Conservation (phyloP, 768 basidiomycete species). For the Suillus subaureus region DNA sequence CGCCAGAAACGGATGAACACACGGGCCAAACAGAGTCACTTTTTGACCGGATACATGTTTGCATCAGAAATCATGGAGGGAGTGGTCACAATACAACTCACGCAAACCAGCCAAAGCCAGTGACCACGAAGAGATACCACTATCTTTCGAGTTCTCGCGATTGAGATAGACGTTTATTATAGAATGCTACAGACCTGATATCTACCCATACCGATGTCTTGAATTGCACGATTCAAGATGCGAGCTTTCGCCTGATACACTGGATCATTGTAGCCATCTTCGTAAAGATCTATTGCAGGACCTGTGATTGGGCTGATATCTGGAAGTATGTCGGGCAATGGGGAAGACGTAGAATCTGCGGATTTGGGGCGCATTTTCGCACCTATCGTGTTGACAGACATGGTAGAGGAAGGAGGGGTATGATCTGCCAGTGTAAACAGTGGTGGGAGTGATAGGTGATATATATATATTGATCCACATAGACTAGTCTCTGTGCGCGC, state of each 20-base stretch:
- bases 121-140: constrained; percentile 42
- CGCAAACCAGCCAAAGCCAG: constrained; percentile 47
- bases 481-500: too few species aligned
- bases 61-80: not conserved
- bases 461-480: not conserved
- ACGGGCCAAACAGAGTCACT: constrained; percentile 41
- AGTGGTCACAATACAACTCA: constrained; percentile 19
- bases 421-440: not conserved
- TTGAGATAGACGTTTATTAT: not conserved
- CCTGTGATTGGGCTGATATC: constrained; percentile 1
- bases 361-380: not conserved
- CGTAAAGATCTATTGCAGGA: constrained; percentile 30
- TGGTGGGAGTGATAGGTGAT: not conserved
- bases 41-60: not conserved
- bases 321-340: not conserved
- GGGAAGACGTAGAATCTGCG: too few species aligned
- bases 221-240: constrained; percentile 47
- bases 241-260: constrained; percentile 53
- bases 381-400: not conserved
- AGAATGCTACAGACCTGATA: constrained; percentile 44
- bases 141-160: constrained; percentile 7
- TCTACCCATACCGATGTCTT: constrained; percentile 58
- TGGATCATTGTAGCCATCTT: constrained; percentile 42
- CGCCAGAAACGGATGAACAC: constrained; percentile 9
- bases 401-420: not conserved